Base-by-base conservation (phyloP, 257 asterid species). In the Vinca minor region DNA sequence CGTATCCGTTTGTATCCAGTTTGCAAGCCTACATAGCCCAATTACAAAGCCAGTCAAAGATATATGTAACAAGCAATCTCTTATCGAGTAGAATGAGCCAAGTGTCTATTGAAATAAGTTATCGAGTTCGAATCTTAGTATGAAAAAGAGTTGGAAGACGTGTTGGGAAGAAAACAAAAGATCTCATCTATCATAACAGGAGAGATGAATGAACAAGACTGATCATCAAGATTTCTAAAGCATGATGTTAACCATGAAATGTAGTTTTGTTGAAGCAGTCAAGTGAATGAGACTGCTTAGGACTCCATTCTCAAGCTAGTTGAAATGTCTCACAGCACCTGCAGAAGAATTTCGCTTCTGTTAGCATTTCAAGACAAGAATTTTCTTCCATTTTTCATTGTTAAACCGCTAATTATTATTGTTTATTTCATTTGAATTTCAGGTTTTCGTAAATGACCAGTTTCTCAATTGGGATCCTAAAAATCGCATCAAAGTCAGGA, bases 391-490 rank as follows among this genome's bases (percentile, higher is more conserved):
- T 35, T 18, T 34, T 9, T 59, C 18, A 8, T 13, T 59, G 48
- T 10, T 38, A 42, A 41, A 21, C 31, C 8, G 54, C 48, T 66
- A 21, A 41, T n/a, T n/a, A n/a, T n/a, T 42, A 8, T 10, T 20
- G 20, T 52, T 47, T 32, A 13, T 28, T 14, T 13, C 28, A 13
- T 28, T 1, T 63, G 55, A 46, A 38, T 73, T 69, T 73, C 82
- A 87, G 95, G 95, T 88, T 63, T 88, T 67, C 48, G 95, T 91
- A 71, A 88, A 91, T 55, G 98, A 91, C 67, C 98, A 91, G 71
- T 91, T 86, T 77, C 87, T 91, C 26, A 91, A 88, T 60, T 91
- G 98, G 98, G 98, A 91, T 58, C 91, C 95, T 1, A 79, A 86
- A 79, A 68, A 91, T 61, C 93, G 89, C 7, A 83, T 91, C 69